Conservation (phyloP, 208 protist genomes). For the Crithidia acanthocephali region DNA sequence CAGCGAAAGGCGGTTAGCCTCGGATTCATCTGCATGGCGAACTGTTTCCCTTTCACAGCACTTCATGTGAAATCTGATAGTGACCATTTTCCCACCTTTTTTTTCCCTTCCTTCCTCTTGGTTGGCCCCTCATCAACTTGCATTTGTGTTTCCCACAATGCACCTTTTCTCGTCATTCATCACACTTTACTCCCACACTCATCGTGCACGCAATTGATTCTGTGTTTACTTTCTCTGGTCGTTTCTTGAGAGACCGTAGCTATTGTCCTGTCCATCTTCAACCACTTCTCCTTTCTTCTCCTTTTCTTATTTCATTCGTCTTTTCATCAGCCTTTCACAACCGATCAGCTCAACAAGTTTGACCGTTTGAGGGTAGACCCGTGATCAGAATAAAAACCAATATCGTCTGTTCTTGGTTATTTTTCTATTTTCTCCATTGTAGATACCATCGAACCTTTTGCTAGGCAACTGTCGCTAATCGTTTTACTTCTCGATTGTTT, state of each 20-base stretch:
- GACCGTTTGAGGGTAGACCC: neutral
- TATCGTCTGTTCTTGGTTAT: constrained; percentile 3
- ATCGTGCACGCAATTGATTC: too few relatives aligned
- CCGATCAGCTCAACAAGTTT: neutral
- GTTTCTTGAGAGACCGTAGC: neutral
- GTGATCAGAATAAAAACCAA: neutral
- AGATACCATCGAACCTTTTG: neutral
- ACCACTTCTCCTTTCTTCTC: neutral
- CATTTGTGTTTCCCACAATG: too few relatives aligned
- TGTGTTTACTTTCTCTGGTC: neutral
- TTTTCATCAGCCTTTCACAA: neutral
- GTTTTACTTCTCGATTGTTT: constrained; percentile 15
- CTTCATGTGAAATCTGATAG: too few relatives aligned
- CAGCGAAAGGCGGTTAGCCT: too few relatives aligned
- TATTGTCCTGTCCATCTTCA: neutral
- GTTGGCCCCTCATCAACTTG: too few relatives aligned
- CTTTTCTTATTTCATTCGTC: neutral
- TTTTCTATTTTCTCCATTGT: neutral
- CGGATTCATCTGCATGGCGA: too few relatives aligned
- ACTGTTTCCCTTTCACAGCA: too few relatives aligned
- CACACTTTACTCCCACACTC: too few relatives aligned
- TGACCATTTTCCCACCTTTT: too few relatives aligned
- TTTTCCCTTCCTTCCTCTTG: too few relatives aligned
- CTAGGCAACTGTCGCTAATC: neutral
- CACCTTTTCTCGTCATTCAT: neutral